phyloP scores from a whole-genome alignment of 2,329 filamentous ascomycete genomes.

The Meredithiella fracta region DNA sequence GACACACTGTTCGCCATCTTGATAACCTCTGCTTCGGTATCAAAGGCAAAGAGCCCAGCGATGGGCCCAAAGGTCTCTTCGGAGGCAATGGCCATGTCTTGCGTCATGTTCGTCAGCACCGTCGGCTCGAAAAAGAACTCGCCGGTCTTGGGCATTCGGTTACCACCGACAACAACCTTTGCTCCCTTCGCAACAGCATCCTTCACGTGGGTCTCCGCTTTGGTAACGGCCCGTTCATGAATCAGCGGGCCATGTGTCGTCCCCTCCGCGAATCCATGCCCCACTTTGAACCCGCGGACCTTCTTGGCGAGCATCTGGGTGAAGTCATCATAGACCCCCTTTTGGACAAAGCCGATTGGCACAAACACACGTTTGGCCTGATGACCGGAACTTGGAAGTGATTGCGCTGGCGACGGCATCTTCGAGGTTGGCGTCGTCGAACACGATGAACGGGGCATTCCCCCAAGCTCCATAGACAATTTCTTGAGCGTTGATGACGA shows the following conservation, averaged over 20 bases:
- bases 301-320: constrained; percentile 51
- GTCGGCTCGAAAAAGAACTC: constrained; percentile 81
- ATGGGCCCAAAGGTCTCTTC: constrained; percentile 97
- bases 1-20: constrained; percentile 63
- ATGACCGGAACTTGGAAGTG: constrained; percentile 79
- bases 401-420: constrained; percentile 69
- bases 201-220: constrained; percentile 64
- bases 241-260: constrained; percentile 72
- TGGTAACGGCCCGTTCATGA: constrained; percentile 63
- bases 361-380: constrained; percentile 89
- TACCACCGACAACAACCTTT: constrained; percentile 58
- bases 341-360: constrained; percentile 68
- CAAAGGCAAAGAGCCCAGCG: constrained; percentile 75
- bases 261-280: constrained; percentile 52
- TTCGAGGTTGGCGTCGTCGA: constrained; percentile 86
- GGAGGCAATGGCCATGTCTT: constrained; percentile 64
- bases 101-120: constrained; percentile 71
- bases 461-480: constrained; percentile 81
- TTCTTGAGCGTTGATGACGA: constrained; percentile 69
- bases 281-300: constrained; percentile 59
- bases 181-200: constrained; percentile 67
- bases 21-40: constrained; percentile 78
- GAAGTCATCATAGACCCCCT: constrained; percentile 62
- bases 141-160: constrained; percentile 57
- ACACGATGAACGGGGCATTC: constrained; percentile 92